Base-by-base conservation (phyloP, 169 alveolate genomes). In the Cryptosporidium sp. region DNA sequence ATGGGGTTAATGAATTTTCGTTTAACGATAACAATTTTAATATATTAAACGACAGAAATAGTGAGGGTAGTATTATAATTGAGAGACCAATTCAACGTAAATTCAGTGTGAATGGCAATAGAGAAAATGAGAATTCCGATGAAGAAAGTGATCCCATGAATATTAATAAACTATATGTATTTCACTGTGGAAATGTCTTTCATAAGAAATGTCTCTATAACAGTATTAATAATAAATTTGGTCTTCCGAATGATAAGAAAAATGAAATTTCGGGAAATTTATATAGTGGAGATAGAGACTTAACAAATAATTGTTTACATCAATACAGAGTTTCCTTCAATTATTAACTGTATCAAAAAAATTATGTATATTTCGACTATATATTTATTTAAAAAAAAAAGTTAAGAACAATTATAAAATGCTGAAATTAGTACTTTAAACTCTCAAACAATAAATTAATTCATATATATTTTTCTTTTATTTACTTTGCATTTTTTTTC, bases 181-280 rank as follows among this genome's bases (percentile, higher is more conserved):
- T 80, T 62, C 35, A 37, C 4, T 80, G 89, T n/a, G 89, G 89
- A 62, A 65, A 65, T 65, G 68, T 80, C 18, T 80, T 62, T 29
- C 89, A 80, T 48, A 80, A 62, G 45, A 18, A 33, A 26, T 80
- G 89, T 45, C 33, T 65, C 0, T 80, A 42, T n/a, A 44, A 44
- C 12, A 70, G 45, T 29, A 18, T 21, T 44, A 62, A 80, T 3
- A 14, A 31, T 18, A 35, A 44, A 18, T 62, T 60, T 14, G 75
- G 75, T 10, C 3, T n/a, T 0, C 18, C 51, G 12, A 80, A 39
- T 12, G 26, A 39, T 18, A 48, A 45, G 39, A 58, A 61, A 31
- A 26, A 42, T 26, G 26, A 39, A 10, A 31, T 65, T 14, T 65
- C 31, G 3, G 7, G 26, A 2, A n/a, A 33, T 29, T 3, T n/a